These are phyloP conservation scores for Phytophthora litchii DNA, from an alignment of 352 stramenopile species.

Conservation along the genomic window DNA sequence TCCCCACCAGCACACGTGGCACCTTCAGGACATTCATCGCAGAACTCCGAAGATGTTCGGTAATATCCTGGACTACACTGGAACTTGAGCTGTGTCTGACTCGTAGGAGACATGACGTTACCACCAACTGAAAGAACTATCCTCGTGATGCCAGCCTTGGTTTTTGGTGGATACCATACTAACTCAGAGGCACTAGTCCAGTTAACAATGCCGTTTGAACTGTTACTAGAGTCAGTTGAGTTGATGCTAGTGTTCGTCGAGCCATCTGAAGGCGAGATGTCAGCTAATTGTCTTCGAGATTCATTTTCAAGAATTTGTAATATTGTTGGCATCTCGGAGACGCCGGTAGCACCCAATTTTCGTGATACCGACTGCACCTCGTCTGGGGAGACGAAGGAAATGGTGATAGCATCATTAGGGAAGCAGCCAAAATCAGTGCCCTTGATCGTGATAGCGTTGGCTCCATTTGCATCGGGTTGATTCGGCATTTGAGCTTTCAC, in stretches of 20 bases:
- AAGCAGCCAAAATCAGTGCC: conserved; percentile 74
- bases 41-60: conserved; percentile 48
- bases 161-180: conserved; percentile 66
- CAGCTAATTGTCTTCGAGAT: conserved; percentile 5
- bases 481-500: conserved; percentile 68
- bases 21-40: conserved; percentile 54
- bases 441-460: conserved; percentile 62
- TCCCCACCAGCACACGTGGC: conserved; percentile 61
- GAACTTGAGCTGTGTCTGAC: conserved; percentile 69
- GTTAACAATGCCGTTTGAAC: conserved; percentile 38
- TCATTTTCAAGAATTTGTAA: conserved; percentile 7
- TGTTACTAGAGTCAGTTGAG: conserved; percentile 9
- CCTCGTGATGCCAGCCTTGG: conserved; percentile 51
- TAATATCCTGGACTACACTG: conserved; percentile 67
- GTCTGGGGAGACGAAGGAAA: conserved; percentile 41
- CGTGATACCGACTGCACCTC: conserved; percentile 23
- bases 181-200: conserved; percentile 60
- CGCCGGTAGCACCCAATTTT: conserved; percentile 5
- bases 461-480: conserved; percentile 65
- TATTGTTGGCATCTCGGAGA: conserved; percentile 1
- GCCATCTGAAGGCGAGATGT: conserved; percentile 6
- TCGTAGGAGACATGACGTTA: conserved; percentile 60
- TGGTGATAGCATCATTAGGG: conserved; percentile 57
- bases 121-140: conserved; percentile 65
- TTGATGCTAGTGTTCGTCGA: conserved; percentile 8